These are phyloP conservation scores for Oxalis stricta DNA, from an alignment of 441 rosid species.

Conservation along the genomic window DNA sequence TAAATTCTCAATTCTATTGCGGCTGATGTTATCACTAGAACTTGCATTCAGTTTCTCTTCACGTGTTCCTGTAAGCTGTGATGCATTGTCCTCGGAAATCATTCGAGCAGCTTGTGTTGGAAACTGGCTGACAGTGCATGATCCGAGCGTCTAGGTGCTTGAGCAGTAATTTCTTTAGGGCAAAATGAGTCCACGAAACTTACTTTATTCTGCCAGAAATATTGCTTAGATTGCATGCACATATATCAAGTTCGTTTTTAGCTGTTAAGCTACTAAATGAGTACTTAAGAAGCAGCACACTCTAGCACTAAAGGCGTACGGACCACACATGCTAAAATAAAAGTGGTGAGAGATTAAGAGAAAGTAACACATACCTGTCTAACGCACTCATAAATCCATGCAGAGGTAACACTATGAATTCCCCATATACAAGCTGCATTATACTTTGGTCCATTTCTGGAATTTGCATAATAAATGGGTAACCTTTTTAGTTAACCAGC, in stretches of 20 bases:
- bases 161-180: conserved; percentile 68
- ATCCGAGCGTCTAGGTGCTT: conserved; percentile 59
- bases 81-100: conserved; percentile 33
- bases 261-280: conserved; percentile 1
- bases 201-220: conserved; percentile 51
- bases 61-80: conserved; percentile 39
- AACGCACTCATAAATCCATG: conserved; percentile 88
- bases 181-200: conserved; percentile 42
- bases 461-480: conserved; percentile 86
- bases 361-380: conserved; percentile 47
- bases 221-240: not conserved
- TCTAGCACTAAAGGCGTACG: not conserved
- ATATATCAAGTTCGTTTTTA: not conserved
- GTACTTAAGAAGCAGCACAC: conserved; percentile 1
- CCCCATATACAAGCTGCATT: conserved; percentile 79
- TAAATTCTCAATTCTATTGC: conserved; percentile 16
- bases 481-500: conserved; percentile 52
- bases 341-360: not conserved
- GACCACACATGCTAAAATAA: too few species aligned
- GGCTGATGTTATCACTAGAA: conserved; percentile 8
- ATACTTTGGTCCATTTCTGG: conserved; percentile 63
- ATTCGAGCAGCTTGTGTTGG: conserved; percentile 46
- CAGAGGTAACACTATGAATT: conserved; percentile 46
- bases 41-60: conserved; percentile 23
- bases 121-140: conserved; percentile 56